Conservation (phyloP, 352 stramenopile genomes). For the Salisapilia sapeloensis region DNA sequence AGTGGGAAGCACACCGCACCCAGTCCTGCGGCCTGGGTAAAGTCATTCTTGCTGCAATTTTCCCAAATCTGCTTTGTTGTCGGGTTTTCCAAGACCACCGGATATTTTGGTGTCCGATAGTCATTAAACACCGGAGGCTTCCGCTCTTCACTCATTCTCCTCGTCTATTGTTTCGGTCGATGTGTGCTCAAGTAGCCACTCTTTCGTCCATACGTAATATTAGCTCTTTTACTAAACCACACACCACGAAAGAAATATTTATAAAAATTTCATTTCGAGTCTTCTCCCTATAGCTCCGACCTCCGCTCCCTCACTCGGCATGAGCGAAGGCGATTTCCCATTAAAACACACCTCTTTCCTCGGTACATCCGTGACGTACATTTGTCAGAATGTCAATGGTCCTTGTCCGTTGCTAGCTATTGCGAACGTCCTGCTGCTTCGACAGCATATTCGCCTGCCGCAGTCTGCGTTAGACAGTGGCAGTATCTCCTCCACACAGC, state of each 20-base stretch:
- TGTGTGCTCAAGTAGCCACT: no score
- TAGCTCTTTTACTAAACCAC: no score
- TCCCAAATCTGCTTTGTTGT: constrained; percentile 35
- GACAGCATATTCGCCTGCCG: constrained; percentile 76
- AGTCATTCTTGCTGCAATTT: constrained; percentile 33
- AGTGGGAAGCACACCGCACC: constrained; percentile 35
- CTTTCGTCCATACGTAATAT: no score
- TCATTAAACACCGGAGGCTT: constrained; percentile 27
- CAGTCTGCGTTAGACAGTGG: constrained; percentile 20
- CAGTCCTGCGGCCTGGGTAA: constrained; percentile 20
- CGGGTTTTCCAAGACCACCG: constrained; percentile 41
- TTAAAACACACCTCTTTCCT: constrained; percentile 74
- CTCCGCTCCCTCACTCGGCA: no score
- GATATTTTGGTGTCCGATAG: constrained; percentile 40
- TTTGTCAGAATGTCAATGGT: constrained; percentile 97
- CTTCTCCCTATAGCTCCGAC: no score
- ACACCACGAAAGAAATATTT: no score
- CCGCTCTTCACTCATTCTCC: constrained; percentile 11
- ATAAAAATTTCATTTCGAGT: no score
- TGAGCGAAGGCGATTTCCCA: constrained; percentile 56
- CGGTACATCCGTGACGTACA: constrained; percentile 62
- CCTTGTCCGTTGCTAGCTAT: constrained; percentile 95
- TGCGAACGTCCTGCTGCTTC: constrained; percentile 91
- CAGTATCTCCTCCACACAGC: constrained; percentile 78
- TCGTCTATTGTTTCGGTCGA: background rate